These are phyloP conservation scores for Mycena alexandri DNA, from an alignment of 768 basidiomycete genomes.

Conservation along the genomic window DNA sequence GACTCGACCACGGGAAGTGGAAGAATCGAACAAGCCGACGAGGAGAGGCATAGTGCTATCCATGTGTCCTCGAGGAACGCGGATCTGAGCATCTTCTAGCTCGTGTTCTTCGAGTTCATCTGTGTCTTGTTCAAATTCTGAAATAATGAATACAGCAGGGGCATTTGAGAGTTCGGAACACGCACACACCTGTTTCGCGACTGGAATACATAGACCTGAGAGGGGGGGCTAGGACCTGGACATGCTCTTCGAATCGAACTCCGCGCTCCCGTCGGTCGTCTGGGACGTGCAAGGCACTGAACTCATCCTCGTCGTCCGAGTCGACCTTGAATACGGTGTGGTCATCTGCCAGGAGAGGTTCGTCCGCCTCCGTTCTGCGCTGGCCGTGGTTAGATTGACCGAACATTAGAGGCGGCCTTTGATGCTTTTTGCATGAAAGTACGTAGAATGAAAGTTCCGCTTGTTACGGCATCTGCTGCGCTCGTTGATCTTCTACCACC, in stretches of 20 bases:
- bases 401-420: slow-evolving; percentile 27
- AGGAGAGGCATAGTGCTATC: slow-evolving; percentile 82
- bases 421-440: neutral
- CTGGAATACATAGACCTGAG: slow-evolving; percentile 80
- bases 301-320: slow-evolving; percentile 63
- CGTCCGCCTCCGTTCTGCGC: slow-evolving; percentile 55
- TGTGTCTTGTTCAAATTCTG: slow-evolving; percentile 88
- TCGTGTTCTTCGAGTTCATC: slow-evolving; percentile 81
- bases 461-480: too few relatives aligned
- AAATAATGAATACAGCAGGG: slow-evolving; percentile 22
- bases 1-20: slow-evolving; percentile 66
- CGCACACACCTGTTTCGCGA: slow-evolving; percentile 82
- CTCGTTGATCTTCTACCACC: too few relatives aligned
- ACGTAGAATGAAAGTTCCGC: too few relatives aligned
- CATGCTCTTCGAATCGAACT: slow-evolving; percentile 77
- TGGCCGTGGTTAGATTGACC: slow-evolving; percentile 28
- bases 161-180: slow-evolving; percentile 33
- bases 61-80: slow-evolving; percentile 51
- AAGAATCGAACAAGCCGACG: slow-evolving; percentile 80
- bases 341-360: slow-evolving; percentile 67
- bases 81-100: slow-evolving; percentile 43
- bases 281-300: slow-evolving; percentile 47
- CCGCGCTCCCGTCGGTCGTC: slow-evolving; percentile 55
- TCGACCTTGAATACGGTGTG: slow-evolving; percentile 65
- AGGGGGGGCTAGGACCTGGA: slow-evolving; percentile 76